Conservation (phyloP, 2,329 filamentous ascomycete species). For the Acrocalymma vagum region DNA sequence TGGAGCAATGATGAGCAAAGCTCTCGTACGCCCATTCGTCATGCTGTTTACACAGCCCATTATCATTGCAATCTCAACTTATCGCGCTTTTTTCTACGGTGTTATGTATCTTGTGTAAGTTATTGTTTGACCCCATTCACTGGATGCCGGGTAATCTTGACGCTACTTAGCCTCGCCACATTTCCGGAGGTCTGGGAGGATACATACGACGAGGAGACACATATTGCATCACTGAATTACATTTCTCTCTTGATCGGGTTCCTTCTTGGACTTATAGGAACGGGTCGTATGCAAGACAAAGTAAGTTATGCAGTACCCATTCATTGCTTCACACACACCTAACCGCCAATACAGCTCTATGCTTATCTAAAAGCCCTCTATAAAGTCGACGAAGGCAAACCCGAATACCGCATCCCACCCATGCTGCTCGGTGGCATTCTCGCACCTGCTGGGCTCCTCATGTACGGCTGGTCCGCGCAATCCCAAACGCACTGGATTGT, state of each 20-base stretch:
- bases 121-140: no score
- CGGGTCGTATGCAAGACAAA: slow-evolving; percentile 55
- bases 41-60: slow-evolving; percentile 66
- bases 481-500: slow-evolving; percentile 58
- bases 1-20: slow-evolving; percentile 46
- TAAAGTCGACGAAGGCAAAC: slow-evolving; percentile 43
- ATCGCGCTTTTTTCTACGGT: slow-evolving; percentile 66
- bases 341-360: no score
- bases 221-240: slow-evolving; percentile 69
- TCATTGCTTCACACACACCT: no score
- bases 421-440: slow-evolving; percentile 62
- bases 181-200: slow-evolving; percentile 65
- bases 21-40: slow-evolving; percentile 60
- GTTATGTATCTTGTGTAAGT: slow-evolving; percentile 68
- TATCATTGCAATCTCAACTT: slow-evolving; percentile 61
- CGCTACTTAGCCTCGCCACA: no score
- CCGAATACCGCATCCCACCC: slow-evolving; percentile 68
- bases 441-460: slow-evolving; percentile 58
- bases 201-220: slow-evolving; percentile 63
- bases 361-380: slow-evolving; percentile 53
- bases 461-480: slow-evolving; percentile 64
- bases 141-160: no score
- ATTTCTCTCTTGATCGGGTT: slow-evolving; percentile 69
- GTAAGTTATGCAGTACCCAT: slow-evolving; percentile 48
- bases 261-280: slow-evolving; percentile 51